phyloP scores from a whole-genome alignment of 2,329 filamentous ascomycete species.

The Epichloe brachyelytri region DNA sequence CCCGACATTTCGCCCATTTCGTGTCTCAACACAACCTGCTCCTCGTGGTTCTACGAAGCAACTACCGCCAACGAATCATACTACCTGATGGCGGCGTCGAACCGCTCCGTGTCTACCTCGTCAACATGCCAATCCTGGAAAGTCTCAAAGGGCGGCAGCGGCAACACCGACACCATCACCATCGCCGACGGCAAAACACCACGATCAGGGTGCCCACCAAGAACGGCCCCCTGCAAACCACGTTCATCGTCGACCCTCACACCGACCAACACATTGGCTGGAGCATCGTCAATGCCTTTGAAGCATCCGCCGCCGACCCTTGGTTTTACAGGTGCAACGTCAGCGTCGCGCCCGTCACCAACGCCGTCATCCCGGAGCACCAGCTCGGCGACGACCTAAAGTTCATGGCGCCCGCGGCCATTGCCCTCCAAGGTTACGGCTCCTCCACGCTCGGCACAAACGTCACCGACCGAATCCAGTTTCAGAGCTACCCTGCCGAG shows the following conservation, averaged over 20 bases:
- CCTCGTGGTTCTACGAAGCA: conserved; percentile 26
- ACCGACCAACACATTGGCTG: conserved; percentile 14
- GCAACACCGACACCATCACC: conserved; percentile 13
- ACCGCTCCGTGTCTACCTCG: conserved; percentile 18
- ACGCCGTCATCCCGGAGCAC: conserved; percentile 23
- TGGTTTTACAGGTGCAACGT: conserved; percentile 31
- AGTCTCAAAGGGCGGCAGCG: conserved; percentile 20
- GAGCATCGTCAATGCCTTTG: conserved; percentile 22
- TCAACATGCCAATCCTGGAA: conserved; percentile 18
- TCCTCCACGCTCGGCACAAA: conserved; percentile 11
- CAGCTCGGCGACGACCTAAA: conserved; percentile 21
- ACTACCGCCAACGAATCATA: conserved; percentile 8
- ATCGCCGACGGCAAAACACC: conserved; percentile 14
- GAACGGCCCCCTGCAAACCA: conserved; percentile 22
- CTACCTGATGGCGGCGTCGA: conserved; percentile 16
- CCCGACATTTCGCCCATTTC: conserved; percentile 15
- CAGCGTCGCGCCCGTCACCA: conserved; percentile 19
- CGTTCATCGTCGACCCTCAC: conserved; percentile 21
- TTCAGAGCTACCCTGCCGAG: conserved; percentile 29
- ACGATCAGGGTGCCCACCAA: conserved; percentile 13
- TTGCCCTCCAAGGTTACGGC: conserved; percentile 29
- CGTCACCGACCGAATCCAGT: conserved; percentile 14
- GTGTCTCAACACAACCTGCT: conserved; percentile 20
- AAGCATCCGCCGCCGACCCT: conserved; percentile 20
- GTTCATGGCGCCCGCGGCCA: conserved; percentile 21